Evolutionary conservation across 1,284 basidiomycete genomes (phyloP).

Genomic region (Apiotrichum domesticum): DNA sequence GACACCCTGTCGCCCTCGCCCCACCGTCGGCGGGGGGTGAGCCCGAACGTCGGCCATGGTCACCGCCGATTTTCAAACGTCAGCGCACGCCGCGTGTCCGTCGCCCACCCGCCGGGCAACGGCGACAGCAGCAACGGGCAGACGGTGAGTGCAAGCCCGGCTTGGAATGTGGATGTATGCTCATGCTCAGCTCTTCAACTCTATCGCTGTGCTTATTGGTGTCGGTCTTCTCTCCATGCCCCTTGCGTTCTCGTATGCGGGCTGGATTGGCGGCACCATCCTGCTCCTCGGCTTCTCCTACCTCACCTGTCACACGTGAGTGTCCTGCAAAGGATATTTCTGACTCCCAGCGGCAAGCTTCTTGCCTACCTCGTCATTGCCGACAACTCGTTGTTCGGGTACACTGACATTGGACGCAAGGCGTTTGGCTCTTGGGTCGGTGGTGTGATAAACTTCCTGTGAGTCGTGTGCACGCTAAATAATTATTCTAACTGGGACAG

Average conservation of each 20-base stretch:
- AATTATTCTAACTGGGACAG: conserved; percentile 15
- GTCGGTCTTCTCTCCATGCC: conserved; percentile 87
- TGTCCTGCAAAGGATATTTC: conserved; percentile 15
- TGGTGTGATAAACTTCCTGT: conserved; percentile 37
- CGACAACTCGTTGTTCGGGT: conserved; percentile 68
- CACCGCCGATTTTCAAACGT: conserved; percentile 1
- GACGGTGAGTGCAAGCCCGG: conserved; percentile 54
- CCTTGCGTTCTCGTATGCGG: conserved; percentile 77
- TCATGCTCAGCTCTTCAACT: conserved; percentile 72
- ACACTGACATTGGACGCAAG: conserved; percentile 80
- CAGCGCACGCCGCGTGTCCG: conserved; percentile 13
- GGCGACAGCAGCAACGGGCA: conserved; percentile 73
- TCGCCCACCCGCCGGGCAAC: conserved; percentile 14
- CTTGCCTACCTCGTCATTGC: conserved; percentile 66
- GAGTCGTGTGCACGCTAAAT: conserved; percentile 11
- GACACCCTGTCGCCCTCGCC: conserved; percentile 4
- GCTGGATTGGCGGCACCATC: conserved; percentile 70
- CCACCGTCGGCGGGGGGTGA: neutral
- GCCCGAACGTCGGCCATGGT: neutral
- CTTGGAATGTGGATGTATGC: neutral
- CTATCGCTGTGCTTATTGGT: conserved; percentile 76
- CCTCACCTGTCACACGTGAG: conserved; percentile 81
- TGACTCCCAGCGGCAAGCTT: conserved; percentile 63
- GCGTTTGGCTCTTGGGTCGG: conserved; percentile 73
- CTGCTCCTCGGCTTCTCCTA: conserved; percentile 72